Percentiles rank a stretch among this genome's conserved stretches.
phyloP scores from a whole-genome alignment of 192 early-diverging fungal genomes.

The Chytriomyces sp. region DNA sequence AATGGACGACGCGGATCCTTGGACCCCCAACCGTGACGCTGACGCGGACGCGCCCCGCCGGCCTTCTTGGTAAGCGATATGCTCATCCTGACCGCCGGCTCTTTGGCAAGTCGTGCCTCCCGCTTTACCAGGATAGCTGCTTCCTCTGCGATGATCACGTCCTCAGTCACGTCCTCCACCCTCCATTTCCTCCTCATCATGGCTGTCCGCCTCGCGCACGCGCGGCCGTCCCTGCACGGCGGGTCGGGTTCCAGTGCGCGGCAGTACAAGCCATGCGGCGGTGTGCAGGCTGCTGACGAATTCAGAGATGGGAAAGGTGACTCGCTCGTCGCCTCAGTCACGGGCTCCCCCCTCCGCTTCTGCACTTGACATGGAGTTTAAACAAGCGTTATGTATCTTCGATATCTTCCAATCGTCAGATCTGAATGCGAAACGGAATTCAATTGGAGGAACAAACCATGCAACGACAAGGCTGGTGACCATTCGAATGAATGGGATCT shows the following conservation, averaged over 20 bases:
- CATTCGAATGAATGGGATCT: too few species aligned
- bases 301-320: constrained; percentile 86
- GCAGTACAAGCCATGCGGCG: constrained; percentile 28
- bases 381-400: neutral
- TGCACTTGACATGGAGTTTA: neutral
- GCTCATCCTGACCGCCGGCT: constrained; percentile 3
- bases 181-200: constrained; percentile 23
- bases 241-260: constrained; percentile 2
- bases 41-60: neutral
- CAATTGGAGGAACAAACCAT: too few species aligned
- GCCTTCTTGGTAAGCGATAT: constrained; percentile 3
- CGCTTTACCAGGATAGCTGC: constrained; percentile 16
- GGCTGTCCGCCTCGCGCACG: neutral
- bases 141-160: constrained; percentile 21
- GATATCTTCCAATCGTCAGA: neutral
- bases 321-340: neutral
- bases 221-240: neutral
- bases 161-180: constrained; percentile 5
- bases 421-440: too few species aligned
- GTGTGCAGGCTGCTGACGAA: constrained; percentile 73
- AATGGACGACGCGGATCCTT: constrained; percentile 3
- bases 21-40: neutral
- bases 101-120: constrained; percentile 17
- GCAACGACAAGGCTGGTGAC: neutral
- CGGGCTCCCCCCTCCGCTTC: neutral